These are phyloP conservation scores for Naganishia liquefaciens DNA, from an alignment of 1,284 basidiomycete species.

Conservation along the genomic window DNA sequence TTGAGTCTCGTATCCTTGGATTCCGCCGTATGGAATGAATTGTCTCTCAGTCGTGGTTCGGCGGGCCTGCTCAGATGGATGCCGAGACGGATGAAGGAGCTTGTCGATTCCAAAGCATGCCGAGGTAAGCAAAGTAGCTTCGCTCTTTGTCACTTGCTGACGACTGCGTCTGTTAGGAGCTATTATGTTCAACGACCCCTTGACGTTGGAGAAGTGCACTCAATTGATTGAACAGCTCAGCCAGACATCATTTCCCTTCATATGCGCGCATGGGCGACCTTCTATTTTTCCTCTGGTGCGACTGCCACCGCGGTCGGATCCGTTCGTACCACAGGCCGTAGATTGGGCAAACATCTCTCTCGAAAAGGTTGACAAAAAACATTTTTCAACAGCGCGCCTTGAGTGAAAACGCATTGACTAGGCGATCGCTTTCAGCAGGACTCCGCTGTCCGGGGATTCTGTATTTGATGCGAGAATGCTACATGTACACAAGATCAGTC, in stretches of 20 bases:
- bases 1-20: slow-evolving; percentile 24
- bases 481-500: slow-evolving; percentile 18
- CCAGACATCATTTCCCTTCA: slow-evolving; percentile 77
- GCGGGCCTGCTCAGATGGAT: slow-evolving; percentile 67
- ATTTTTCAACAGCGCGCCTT: background rate
- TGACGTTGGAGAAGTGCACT: slow-evolving; percentile 68
- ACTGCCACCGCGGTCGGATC: slow-evolving; percentile 24
- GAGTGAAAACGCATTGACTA: background rate
- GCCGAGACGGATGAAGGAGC: slow-evolving; percentile 72
- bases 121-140: slow-evolving; percentile 63
- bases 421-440: too few relatives aligned
- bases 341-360: background rate
- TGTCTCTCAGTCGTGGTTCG: slow-evolving; percentile 63
- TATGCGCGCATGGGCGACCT: slow-evolving; percentile 82
- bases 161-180: slow-evolving; percentile 62
- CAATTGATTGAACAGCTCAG: slow-evolving; percentile 68
- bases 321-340: background rate
- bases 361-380: too few relatives aligned
- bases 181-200: slow-evolving; percentile 91
- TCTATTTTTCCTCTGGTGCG: slow-evolving; percentile 52
- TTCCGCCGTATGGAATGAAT: slow-evolving; percentile 27
- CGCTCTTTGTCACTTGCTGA: background rate
- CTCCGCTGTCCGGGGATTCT: background rate
- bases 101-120: slow-evolving; percentile 90
- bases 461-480: background rate